A percentile compares a stretch with the other conserved stretches of the same genome.
Evolutionary conservation across 805 yeast genomes (phyloP).

Genomic region (Priceomyces medius): DNA sequence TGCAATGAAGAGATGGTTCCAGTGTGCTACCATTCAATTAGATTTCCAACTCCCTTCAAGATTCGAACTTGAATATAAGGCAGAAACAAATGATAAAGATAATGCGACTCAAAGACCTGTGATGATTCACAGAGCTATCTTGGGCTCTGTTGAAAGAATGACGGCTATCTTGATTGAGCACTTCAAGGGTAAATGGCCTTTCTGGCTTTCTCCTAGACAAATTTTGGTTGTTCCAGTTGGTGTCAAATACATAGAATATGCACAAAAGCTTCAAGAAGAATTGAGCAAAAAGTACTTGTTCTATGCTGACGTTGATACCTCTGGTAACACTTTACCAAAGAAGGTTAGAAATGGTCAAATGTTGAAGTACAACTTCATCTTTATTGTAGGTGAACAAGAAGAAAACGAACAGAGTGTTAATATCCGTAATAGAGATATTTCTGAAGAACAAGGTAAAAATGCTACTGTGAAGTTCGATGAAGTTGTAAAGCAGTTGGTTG

Average conservation of each 20-base stretch:
- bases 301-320: slow-evolving; percentile 88
- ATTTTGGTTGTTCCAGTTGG: slow-evolving; percentile 95
- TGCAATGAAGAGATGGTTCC: slow-evolving; percentile 95
- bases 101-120: slow-evolving; percentile 81
- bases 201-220: slow-evolving; percentile 99
- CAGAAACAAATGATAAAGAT: slow-evolving; percentile 53
- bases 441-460: slow-evolving; percentile 88
- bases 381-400: slow-evolving; percentile 97
- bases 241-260: slow-evolving; percentile 87
- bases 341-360: slow-evolving; percentile 96
- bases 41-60: slow-evolving; percentile 97
- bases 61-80: slow-evolving; percentile 85
- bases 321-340: slow-evolving; percentile 97
- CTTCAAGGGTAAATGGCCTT: slow-evolving; percentile 99
- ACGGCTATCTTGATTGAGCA: slow-evolving; percentile 97
- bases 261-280: slow-evolving; percentile 70
- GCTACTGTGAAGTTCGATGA: slow-evolving; percentile 72
- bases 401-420: slow-evolving; percentile 76
- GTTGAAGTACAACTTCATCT: slow-evolving; percentile 90
- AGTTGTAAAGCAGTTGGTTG: slow-evolving; percentile 67
- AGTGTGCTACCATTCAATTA: slow-evolving; percentile 97
- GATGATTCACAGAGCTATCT: slow-evolving; percentile 98
- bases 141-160: slow-evolving; percentile 99
- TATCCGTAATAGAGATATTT: slow-evolving; percentile 94
- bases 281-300: slow-evolving; percentile 69